Evolutionary conservation across 306 rosid genomes (phyloP).

Genomic region (Dicorynia guianensis): DNA sequence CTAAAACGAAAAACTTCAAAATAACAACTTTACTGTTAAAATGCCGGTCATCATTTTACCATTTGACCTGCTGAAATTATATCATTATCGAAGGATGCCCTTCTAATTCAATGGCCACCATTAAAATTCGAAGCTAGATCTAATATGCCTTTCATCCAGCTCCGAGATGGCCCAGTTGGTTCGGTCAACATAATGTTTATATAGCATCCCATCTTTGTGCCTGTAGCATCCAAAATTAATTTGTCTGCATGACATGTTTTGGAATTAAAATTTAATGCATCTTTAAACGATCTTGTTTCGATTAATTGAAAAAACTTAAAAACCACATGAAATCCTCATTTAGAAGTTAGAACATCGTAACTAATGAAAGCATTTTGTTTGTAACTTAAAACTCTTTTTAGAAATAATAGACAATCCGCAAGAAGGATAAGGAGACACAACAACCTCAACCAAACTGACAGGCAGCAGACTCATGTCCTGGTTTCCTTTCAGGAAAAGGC

Average conservation of each 20-base stretch:
- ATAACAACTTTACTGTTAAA: too few relatives aligned
- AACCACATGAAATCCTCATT: too few relatives aligned
- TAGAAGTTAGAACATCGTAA: too few relatives aligned
- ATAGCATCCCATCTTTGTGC: neutral
- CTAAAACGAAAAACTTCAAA: too few relatives aligned
- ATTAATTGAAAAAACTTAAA: too few relatives aligned
- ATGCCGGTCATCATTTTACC: too few relatives aligned
- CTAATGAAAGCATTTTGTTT: too few relatives aligned
- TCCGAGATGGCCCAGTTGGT: too few relatives aligned
- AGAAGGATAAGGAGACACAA: neutral
- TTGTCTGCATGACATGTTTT: conserved; percentile 8
- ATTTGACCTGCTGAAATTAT: too few relatives aligned
- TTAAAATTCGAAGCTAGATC: neutral
- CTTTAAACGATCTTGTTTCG: neutral
- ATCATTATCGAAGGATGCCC: neutral
- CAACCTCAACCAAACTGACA: conserved; percentile 34
- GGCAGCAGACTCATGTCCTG: conserved; percentile 33
- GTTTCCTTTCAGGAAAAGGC: conserved; percentile 47
- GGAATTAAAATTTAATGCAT: neutral
- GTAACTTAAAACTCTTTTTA: too few relatives aligned
- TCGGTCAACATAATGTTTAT: too few relatives aligned
- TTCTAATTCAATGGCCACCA: neutral
- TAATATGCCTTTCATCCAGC: neutral
- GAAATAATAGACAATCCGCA: too few relatives aligned
- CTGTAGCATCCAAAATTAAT: neutral